Evolutionary conservation across 208 protist genomes (phyloP), one percentile per base, ranked within the genome.

Genomic region (Wallacemonas collosoma): DNA sequence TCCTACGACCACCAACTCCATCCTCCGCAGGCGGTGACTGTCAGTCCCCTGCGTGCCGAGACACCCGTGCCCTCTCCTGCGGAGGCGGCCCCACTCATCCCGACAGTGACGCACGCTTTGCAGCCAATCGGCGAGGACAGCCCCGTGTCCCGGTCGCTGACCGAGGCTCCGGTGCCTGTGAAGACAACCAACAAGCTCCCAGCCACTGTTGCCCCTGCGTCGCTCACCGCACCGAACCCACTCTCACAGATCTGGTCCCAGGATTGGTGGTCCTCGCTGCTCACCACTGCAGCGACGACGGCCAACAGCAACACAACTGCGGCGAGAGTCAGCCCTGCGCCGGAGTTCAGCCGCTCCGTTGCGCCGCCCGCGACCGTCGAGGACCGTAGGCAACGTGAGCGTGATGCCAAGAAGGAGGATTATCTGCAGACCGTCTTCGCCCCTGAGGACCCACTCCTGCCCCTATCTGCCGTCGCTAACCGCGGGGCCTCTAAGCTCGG

Each of bases 11-110:
- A 54, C 50, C 12, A 15, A 54, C 45, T 76, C 9, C 71, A 73
- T 51, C 75, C 85, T 12, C 80, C 85, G 15, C 77, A 76, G 61
- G 81, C 85, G 2, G 53, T 87, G 40, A 80, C 76, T 26, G 72
- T 69, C 35, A 88, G 80, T 47, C 79, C 83, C 35, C 67, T 80
- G 35, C 79, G 76, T 67, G 71, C 60, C 3, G 60, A 4, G 17
- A 65, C 41, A 5, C 60, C 60, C 7, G 63, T 44, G 26, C 5
- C 35, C 26, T 68, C 64, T 11, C 66, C 68, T 7, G 15, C 40
- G 57, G 51, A 58, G 41, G 35, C 67, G 7, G 73, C 64, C 47
- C 74, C 79, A 26, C 79, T 86, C 3, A 71, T 82, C 51, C 81
- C 81, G 2, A 63, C 55, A 7, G 38, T 38, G n/a, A 56, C 55